Evolutionary conservation across 306 rosid species (phyloP).

Genomic region (Astragalus membranaceus): DNA sequence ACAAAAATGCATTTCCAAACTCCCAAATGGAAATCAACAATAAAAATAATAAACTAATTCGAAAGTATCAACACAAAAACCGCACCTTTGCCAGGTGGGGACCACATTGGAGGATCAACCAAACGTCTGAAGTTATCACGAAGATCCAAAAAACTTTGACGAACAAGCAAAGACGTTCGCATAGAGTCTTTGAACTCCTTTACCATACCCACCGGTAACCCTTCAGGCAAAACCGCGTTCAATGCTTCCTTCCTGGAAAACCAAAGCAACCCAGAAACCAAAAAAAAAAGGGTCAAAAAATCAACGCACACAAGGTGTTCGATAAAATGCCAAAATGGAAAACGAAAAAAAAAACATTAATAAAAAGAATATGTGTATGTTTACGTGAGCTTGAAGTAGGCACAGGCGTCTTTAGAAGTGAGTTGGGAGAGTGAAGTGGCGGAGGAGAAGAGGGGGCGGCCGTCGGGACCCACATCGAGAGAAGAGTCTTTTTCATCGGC

Average conservation of each 20-base stretch:
- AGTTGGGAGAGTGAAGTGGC: constrained; percentile 52
- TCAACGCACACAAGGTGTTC: neutral
- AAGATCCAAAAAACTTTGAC: constrained; percentile 77
- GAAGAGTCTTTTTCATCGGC: constrained; percentile 62
- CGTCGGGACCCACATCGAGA: constrained; percentile 64
- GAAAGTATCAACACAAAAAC: neutral
- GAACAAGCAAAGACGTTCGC: constrained; percentile 65
- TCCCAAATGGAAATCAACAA: neutral
- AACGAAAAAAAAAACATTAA: neutral
- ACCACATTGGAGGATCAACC: constrained; percentile 66
- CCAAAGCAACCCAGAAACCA: neutral
- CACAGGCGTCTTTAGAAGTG: constrained; percentile 39
- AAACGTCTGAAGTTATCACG: constrained; percentile 74
- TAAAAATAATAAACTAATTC: neutral
- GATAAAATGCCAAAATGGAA: constrained; percentile 6
- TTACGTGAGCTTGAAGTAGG: constrained; percentile 62
- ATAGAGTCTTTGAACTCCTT: constrained; percentile 81
- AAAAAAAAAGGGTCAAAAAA: neutral
- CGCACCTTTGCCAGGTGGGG: constrained; percentile 48
- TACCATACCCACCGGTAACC: constrained; percentile 72
- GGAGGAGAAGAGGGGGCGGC: constrained; percentile 65
- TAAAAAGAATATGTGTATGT: neutral
- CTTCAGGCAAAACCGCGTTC: constrained; percentile 68
- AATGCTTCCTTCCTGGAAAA: constrained; percentile 44
- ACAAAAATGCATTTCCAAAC: neutral